phyloP scores from a whole-genome alignment of 2,329 filamentous ascomycete species.

The Blastomyces gilchristii region DNA sequence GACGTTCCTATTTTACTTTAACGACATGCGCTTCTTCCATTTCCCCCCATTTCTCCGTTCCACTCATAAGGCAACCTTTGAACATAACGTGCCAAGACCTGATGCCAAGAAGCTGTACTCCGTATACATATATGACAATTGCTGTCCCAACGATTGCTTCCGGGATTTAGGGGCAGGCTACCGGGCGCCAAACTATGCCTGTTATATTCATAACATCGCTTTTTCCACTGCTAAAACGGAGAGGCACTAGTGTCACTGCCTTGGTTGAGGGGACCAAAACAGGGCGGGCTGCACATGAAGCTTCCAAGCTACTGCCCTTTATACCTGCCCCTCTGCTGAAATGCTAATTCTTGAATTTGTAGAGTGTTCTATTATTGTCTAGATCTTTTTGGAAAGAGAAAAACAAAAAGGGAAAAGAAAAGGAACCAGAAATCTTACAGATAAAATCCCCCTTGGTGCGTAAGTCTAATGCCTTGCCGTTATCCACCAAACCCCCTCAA shows the following conservation, averaged over 20 bases:
- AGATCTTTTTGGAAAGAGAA: background rate
- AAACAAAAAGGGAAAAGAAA: too few species aligned
- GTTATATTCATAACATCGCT: background rate
- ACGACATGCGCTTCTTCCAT: background rate
- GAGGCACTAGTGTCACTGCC: background rate
- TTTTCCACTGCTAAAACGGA: background rate
- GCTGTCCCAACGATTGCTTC: too few species aligned
- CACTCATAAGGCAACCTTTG: too few species aligned
- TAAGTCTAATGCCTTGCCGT: background rate
- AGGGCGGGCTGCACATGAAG: background rate
- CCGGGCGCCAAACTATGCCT: too few species aligned
- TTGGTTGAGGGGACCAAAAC: background rate
- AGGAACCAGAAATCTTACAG: too few species aligned
- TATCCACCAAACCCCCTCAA: background rate
- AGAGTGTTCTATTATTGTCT: background rate
- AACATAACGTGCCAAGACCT: background rate
- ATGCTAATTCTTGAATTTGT: background rate
- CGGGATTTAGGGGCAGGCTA: too few species aligned
- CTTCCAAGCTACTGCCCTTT: too few species aligned
- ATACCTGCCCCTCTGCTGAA: background rate
- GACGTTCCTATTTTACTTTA: background rate
- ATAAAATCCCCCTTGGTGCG: background rate
- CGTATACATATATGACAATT: too few species aligned
- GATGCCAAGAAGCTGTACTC: background rate
- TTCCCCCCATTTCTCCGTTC: background rate